Evolutionary conservation across 1,284 basidiomycete species (phyloP), one percentile per base, ranked within the genome.

Genomic region (Sanghuangporus baumii): DNA sequence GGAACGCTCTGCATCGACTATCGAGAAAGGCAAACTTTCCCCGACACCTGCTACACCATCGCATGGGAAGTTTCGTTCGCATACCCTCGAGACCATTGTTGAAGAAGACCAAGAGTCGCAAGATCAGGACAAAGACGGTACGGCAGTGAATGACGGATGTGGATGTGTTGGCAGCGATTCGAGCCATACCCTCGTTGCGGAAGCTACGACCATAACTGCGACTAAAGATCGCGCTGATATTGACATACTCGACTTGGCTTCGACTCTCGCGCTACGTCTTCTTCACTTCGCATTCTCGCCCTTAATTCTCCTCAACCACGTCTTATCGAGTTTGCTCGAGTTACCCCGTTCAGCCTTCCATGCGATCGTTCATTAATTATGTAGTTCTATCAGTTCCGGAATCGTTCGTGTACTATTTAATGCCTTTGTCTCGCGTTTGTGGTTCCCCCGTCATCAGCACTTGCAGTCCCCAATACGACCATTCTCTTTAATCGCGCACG

Each of bases 71-170:
- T 46, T 40, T 18, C 58, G 38, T 7, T 18, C 48, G n/a, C 18
- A 20, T 16, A 52, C 51, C 18, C 34, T 61, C 16, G 60, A 61
- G 54, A 36, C 60, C 1, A 61, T 61, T 20, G 23, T 55, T 31
- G 60, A 61, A 55, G 60, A 61, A 47, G 60, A 47, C 36, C 7
- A 11, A 14, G 38, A 37, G 16, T 16, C 6, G 14, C 26, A 41
- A 23, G 58, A 26, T 41, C 58, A 41, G 3, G 43, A 14, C 9
- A 9, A 6, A 14, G 16, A 46, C 16, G 43, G 18, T 14, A n/a
- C 43, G 16, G 16, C 43, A 18, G 16, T n/a, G 43, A 46, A 46
- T n/a, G 23, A 37, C 16, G 12, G n/a, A n/a, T 9, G 31, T 5
- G 43, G n/a, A 26, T 46, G 9, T n/a, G 23, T 23, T 46, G 57